Conservation (phyloP, 371 early-diverging fungal genomes). For the Sporodiniella umbellata region DNA sequence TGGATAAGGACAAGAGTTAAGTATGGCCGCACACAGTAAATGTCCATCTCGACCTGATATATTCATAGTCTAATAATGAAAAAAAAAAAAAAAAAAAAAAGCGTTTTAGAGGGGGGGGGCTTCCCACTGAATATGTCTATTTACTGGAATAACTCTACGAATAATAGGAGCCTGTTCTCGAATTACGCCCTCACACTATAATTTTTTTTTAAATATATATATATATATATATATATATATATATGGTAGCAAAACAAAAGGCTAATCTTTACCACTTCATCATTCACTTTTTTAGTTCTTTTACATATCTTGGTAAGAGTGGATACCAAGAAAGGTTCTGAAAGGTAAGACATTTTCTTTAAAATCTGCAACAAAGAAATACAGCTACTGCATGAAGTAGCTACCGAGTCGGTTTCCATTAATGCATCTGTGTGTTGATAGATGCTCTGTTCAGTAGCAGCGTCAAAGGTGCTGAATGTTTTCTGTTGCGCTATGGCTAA, state of each 20-base stretch:
- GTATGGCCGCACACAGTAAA: slow-evolving; percentile 38
- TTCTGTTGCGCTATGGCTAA: not conserved
- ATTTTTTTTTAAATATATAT: not conserved
- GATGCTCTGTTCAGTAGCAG: not conserved
- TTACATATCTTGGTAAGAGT: slow-evolving; percentile 26
- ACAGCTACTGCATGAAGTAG: slow-evolving; percentile 2
- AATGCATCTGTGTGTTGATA: not conserved
- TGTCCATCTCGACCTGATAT: slow-evolving; percentile 48
- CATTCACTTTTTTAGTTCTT: slow-evolving; percentile 27
- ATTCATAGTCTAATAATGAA: slow-evolving; percentile 36
- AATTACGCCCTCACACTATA: slow-evolving; percentile 46
- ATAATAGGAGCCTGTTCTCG: slow-evolving; percentile 46
- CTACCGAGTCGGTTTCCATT: not conserved
- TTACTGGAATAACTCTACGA: slow-evolving; percentile 39
- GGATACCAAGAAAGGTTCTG: not conserved
- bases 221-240: not conserved
- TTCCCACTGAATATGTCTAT: not conserved
- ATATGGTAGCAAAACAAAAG: too few relatives aligned
- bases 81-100: not conserved
- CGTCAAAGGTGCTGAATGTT: not conserved
- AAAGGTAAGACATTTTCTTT: not conserved
- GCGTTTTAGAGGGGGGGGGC: too few relatives aligned
- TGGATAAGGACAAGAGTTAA: slow-evolving; percentile 48
- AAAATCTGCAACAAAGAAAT: not conserved
- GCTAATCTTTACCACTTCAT: slow-evolving; percentile 36